Evolutionary conservation across 73 alveolate species (phyloP).

Genomic region (Paramecium tetraurelia): DNA sequence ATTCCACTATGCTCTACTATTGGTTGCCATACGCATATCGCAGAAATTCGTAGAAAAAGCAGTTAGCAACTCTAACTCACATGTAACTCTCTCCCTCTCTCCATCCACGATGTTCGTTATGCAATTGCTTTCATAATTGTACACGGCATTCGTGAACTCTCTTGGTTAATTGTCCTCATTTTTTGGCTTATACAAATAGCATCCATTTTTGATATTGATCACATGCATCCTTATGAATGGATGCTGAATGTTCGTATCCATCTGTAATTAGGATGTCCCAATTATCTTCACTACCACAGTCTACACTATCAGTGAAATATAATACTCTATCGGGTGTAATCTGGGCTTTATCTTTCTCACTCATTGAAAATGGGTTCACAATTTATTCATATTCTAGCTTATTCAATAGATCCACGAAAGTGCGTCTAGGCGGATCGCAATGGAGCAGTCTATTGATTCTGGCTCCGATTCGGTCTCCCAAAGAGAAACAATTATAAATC

Average conservation of each 20-base stretch:
- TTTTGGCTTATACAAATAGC: slow-evolving; percentile 75
- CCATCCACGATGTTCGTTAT: slow-evolving; percentile 1
- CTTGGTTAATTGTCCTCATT: slow-evolving; percentile 7
- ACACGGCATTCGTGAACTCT: slow-evolving; percentile 64
- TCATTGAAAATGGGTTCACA: neutral
- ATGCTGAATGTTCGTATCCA: slow-evolving; percentile 88
- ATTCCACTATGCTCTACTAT: slow-evolving; percentile 90
- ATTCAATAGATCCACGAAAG: neutral
- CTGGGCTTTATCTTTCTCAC: neutral
- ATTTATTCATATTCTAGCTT: neutral
- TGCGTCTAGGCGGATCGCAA: neutral
- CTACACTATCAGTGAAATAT: neutral
- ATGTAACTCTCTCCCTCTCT: slow-evolving; percentile 62
- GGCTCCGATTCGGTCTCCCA: neutral
- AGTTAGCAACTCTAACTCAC: slow-evolving; percentile 54
- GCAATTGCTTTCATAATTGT: slow-evolving; percentile 65
- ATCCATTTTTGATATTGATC: slow-evolving; percentile 81
- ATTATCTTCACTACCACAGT: slow-evolving; percentile 52
- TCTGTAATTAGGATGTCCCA: slow-evolving; percentile 87
- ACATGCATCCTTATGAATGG: slow-evolving; percentile 95
- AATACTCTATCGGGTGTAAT: neutral
- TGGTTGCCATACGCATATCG: slow-evolving; percentile 94
- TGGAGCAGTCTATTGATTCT: neutral
- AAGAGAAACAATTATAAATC: neutral
- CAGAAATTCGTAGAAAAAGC: slow-evolving; percentile 79